A percentile compares a stretch with the other conserved stretches of the same genome.
Evolutionary conservation across 2,329 filamentous ascomycete species (phyloP).

Genomic region (Pseudocercospora vitis): DNA sequence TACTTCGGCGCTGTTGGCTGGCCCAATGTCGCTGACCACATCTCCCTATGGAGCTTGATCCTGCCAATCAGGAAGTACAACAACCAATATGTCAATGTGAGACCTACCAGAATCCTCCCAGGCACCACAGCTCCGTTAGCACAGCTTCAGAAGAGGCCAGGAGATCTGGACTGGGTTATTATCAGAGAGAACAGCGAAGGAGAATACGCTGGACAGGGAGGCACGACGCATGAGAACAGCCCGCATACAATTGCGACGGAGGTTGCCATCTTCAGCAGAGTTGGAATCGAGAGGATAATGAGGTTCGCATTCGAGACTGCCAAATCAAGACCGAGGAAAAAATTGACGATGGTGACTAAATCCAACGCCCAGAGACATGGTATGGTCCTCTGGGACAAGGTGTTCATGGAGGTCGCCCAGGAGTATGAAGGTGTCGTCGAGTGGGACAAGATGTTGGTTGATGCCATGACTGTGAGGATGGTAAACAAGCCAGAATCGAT

Average conservation of each 20-base stretch:
- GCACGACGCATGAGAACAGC: slow-evolving; percentile 44
- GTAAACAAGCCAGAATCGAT: slow-evolving; percentile 47
- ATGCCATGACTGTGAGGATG: slow-evolving; percentile 53
- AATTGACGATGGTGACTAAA: slow-evolving; percentile 54
- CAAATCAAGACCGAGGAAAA: slow-evolving; percentile 44
- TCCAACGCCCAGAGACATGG: slow-evolving; percentile 51
- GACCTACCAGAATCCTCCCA: slow-evolving; percentile 51
- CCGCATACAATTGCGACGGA: slow-evolving; percentile 47
- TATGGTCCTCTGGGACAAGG: slow-evolving; percentile 52
- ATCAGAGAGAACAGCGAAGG: slow-evolving; percentile 52
- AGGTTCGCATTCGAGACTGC: slow-evolving; percentile 51
- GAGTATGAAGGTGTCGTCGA: slow-evolving; percentile 47
- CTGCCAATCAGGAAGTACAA: slow-evolving; percentile 66
- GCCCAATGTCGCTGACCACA: slow-evolving; percentile 64
- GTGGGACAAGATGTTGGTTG: slow-evolving; percentile 52
- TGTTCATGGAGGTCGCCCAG: slow-evolving; percentile 49
- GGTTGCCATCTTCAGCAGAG: slow-evolving; percentile 49
- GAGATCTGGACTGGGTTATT: slow-evolving; percentile 51
- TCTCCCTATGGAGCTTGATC: slow-evolving; percentile 65
- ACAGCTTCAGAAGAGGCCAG: slow-evolving; percentile 36
- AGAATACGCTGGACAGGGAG: slow-evolving; percentile 50
- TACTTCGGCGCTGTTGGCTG: slow-evolving; percentile 62
- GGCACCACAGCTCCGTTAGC: slow-evolving; percentile 45
- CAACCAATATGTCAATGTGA: slow-evolving; percentile 68
- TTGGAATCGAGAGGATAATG: slow-evolving; percentile 50